Evolutionary conservation across 1,284 basidiomycete genomes (phyloP).

Genomic region (Malassezia sp.): DNA sequence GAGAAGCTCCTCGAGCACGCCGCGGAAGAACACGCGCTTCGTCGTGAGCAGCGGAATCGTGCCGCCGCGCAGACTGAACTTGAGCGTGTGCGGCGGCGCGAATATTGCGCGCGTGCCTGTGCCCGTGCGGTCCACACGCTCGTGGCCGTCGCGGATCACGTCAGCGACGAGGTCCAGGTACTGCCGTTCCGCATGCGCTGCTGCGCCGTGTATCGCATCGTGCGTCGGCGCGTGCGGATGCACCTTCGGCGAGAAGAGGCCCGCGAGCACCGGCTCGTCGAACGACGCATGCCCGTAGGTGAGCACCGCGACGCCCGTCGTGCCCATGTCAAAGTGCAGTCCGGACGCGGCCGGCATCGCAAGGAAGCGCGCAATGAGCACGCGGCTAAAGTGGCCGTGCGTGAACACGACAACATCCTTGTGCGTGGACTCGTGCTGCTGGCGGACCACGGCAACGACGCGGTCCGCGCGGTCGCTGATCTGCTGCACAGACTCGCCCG

Average conservation of each 20-base stretch:
- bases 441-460: constrained; percentile 32
- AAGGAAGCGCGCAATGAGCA: constrained; percentile 41
- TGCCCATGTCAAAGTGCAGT: constrained; percentile 35
- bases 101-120: constrained; percentile 42
- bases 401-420: constrained; percentile 39
- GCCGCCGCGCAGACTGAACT: constrained; percentile 29
- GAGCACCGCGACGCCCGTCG: constrained; percentile 39
- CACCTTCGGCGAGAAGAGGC: constrained; percentile 39
- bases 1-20: constrained; percentile 83
- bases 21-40: constrained; percentile 82
- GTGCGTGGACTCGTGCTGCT: constrained; percentile 26
- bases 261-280: constrained; percentile 36
- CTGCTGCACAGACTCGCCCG: constrained; percentile 35
- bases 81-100: constrained; percentile 33
- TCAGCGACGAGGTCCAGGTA: constrained; percentile 36
- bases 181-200: constrained; percentile 34
- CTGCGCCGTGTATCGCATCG: too few species aligned
- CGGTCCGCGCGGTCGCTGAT: constrained; percentile 36
- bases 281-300: constrained; percentile 40
- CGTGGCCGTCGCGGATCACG: constrained; percentile 34
- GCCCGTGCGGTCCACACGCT: constrained; percentile 36
- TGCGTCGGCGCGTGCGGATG: constrained; percentile 2
- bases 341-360: constrained; percentile 31
- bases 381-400: constrained; percentile 42
- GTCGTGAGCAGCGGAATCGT: constrained; percentile 79